Evolutionary conservation across 148 eudicot genomes (phyloP).

Genomic region (Oxyria digyna): DNA sequence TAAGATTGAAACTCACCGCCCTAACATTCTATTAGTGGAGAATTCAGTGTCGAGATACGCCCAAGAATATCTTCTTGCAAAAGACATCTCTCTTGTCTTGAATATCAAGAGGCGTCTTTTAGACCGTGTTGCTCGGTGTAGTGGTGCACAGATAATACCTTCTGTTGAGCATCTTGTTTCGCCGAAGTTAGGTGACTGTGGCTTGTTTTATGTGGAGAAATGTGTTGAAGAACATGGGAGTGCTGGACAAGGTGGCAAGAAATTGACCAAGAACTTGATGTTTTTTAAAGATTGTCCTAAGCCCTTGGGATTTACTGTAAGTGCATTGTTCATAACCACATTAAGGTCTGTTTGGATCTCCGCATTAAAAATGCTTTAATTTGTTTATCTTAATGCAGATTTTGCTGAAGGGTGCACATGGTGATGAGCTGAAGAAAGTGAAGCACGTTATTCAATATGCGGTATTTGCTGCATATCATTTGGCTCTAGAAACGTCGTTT

Average conservation of each 20-base stretch:
- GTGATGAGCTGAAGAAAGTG: conserved; percentile 93
- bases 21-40: conserved; percentile 84
- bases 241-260: conserved; percentile 83
- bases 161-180: conserved; percentile 70
- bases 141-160: conserved; percentile 76
- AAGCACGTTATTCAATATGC: conserved; percentile 92
- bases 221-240: conserved; percentile 81
- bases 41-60: conserved; percentile 94
- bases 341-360: too few relatives aligned
- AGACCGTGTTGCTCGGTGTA: conserved; percentile 95
- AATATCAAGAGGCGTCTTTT: conserved; percentile 84
- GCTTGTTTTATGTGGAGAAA: conserved; percentile 68
- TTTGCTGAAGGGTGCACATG: conserved; percentile 83
- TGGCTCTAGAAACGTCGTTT: conserved; percentile 96
- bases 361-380: too few relatives aligned
- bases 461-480: conserved; percentile 95
- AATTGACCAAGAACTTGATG: conserved; percentile 85
- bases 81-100: conserved; percentile 78
- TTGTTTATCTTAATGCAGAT: conserved; percentile 52
- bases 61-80: conserved; percentile 85
- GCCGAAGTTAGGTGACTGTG: conserved; percentile 64
- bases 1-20: conserved; percentile 68
- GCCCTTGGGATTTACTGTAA: conserved; percentile 95
- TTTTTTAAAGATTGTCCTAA: conserved; percentile 96
- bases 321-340: conserved; percentile 9